Evolutionary conservation across 257 asterid genomes (phyloP), one percentile per base, ranked within the genome.

Genomic region (Scutellaria galericulata): DNA sequence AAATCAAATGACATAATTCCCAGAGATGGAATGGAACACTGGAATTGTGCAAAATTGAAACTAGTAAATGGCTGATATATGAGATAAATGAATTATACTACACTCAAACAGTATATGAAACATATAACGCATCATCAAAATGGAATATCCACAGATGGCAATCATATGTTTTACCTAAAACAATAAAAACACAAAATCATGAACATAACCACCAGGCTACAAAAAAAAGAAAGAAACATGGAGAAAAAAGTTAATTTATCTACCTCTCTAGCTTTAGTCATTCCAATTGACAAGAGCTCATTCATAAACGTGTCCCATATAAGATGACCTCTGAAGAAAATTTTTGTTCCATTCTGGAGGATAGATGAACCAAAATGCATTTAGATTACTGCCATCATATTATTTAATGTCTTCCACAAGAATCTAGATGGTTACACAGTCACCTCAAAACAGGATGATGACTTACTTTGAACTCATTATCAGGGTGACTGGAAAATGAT

Each of bases 261-360:
- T 80, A 93, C 98, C 94, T 84, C 82, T 83, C 73, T 83, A 83
- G 96, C 92, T 50, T 71, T 84, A 54, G 94, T 81, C 90, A 93
- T 90, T 79, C 98, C 98, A 40, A 80, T 72, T 47, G 90, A 80
- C 83, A 84, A 78, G 65, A 93, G 87, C 71, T 93, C 91, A 66
- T 83, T 90, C 90, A 87, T 83, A 72, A 91, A 18, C 40, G 96
- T 83, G 69, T 91, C 85, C 96, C 96, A 93, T 76, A 93, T 93
- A 84, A 82, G 81, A 78, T 93, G 96, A 74, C 98, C 98, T 81
- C 97, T 85, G 83, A 93, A 93, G 82, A 87, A 89, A 75, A 89
- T 82, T 64, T 83, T 66, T 51, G 88, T 81, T 79, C 91, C 90
- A 78, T 84, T 90, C 96, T 93, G 90, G 68, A 5, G 58, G 68